phyloP scores from a whole-genome alignment of 257 asterid genomes.

The Agastache rugosa region DNA sequence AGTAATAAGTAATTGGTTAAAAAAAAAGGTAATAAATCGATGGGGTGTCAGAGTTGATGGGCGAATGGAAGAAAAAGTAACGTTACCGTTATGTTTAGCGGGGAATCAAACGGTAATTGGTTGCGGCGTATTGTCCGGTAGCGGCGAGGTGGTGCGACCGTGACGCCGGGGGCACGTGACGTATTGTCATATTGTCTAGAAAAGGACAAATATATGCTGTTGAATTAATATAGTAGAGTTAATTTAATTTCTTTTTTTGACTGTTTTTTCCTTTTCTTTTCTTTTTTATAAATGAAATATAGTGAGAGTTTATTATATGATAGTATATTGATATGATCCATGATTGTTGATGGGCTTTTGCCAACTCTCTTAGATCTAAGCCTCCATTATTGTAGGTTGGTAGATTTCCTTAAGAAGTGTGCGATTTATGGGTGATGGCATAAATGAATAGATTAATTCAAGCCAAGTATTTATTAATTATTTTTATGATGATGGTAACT shows the following conservation, averaged over 20 bases:
- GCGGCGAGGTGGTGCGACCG: constrained; percentile 1
- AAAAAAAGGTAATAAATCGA: neutral
- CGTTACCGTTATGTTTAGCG: constrained; percentile 28
- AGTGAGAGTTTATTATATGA: neutral
- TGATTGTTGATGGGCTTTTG: constrained; percentile 30
- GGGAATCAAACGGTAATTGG: constrained; percentile 19
- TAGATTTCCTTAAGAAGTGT: neutral
- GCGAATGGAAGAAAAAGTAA: neutral
- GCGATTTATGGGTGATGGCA: neutral
- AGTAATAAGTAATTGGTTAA: too few relatives aligned
- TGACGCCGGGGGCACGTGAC: constrained; percentile 25
- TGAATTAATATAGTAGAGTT: constrained; percentile 1
- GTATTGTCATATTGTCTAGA: constrained; percentile 22
- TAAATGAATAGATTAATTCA: too few relatives aligned
- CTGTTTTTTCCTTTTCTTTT: too few relatives aligned
- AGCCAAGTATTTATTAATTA: too few relatives aligned
- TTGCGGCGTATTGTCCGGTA: neutral
- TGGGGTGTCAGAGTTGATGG: neutral
- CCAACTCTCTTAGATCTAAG: constrained; percentile 19
- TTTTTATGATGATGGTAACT: too few relatives aligned
- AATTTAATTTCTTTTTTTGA: too few relatives aligned
- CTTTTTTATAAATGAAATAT: too few relatives aligned
- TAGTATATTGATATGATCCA: too few relatives aligned
- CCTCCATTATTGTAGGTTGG: neutral
- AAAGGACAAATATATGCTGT: constrained; percentile 31